Base-by-base conservation (phyloP, 2,329 filamentous ascomycete genomes). In the Penicillium polonicum region DNA sequence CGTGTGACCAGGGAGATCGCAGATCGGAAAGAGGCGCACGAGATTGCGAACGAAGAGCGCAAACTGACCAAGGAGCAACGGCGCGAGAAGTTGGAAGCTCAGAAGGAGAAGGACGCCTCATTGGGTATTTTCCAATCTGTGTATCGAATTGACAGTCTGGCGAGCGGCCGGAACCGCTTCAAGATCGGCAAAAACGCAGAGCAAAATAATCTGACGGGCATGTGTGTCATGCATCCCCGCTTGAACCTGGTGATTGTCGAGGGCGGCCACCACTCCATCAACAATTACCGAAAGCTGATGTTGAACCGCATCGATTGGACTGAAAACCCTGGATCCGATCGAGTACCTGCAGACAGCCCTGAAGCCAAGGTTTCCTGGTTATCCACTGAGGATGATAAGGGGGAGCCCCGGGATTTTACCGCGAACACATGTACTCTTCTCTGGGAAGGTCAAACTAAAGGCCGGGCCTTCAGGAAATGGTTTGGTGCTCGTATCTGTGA, bases 171-270 rank as follows among this genome's bases (percentile, higher is more conserved):
- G 68, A 92, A 97, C 74, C 87, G 94, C 12, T 99, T 92, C 80
- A 95, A 96, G 76, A 88, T 99, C 67, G 87, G 87, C 70, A 88
- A 90, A 72, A 97, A 97, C 68, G 93, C 93, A 1, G 92, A 97
- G 69, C 91, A 99, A 71, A 81, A 91, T 62, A 86, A 85, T 5
- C 84, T 97, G 25, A 95, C 91, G 0, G 94, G 94, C 13, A 86
- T 93, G n/a, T 95, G 91, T 67, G 85, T 99, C 63, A 87, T 97
- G 82, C 87, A 97, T 69, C 94, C 94, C 1, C 89, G 88, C 63
- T 88, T 96, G 75, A 95, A 89, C 70, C 78, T 99, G 3, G 86
- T 99, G 17, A 86, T 99, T 62, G 92, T 96, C 1, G 95, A 99
- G 74, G 94, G 93, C 35, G 94, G 94, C 39, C 81, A 87, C 59